Conservation (phyloP, 176 grass and related monocot species). For the Hsuehochloa calcarea region DNA sequence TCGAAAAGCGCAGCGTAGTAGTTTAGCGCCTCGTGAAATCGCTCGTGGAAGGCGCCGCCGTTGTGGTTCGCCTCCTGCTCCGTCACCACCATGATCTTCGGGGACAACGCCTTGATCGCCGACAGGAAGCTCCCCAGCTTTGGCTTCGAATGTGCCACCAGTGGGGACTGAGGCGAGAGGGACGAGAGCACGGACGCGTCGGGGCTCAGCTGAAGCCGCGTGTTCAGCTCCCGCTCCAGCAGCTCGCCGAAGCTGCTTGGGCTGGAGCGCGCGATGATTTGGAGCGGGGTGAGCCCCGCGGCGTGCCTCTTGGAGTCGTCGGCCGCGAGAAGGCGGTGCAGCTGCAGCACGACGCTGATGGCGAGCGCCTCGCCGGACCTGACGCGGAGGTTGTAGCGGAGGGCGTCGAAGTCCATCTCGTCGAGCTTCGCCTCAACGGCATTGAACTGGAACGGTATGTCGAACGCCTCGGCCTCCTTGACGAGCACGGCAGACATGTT, state of each 20-base stretch:
- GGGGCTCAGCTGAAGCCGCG: constrained; percentile 52
- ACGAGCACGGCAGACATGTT: constrained; percentile 42
- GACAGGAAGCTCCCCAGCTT: constrained; percentile 34
- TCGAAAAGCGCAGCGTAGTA: constrained; percentile 59
- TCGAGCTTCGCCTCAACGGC: constrained; percentile 39
- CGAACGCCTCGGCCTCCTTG: constrained; percentile 53
- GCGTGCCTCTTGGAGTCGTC: constrained; percentile 25
- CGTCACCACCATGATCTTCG: constrained; percentile 40
- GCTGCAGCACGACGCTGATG: constrained; percentile 46
- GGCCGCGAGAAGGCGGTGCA: constrained; percentile 43
- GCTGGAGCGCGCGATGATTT: constrained; percentile 47
- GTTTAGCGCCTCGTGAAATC: constrained; percentile 55
- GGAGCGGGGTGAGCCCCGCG: constrained; percentile 25
- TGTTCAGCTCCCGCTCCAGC: constrained; percentile 50
- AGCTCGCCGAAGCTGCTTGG: constrained; percentile 47
- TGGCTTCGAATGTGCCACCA: background rate
- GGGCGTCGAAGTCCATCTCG: constrained; percentile 32
- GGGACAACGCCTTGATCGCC: constrained; percentile 11
- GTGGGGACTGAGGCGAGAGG: constrained; percentile 20
- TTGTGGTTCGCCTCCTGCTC: constrained; percentile 63
- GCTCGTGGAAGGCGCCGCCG: constrained; percentile 35
- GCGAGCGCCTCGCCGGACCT: constrained; percentile 60
- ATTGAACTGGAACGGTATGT: constrained; percentile 61
- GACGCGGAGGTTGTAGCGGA: constrained; percentile 37
- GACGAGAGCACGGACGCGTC: constrained; percentile 19